Conservation (phyloP, 371 early-diverging fungal species). For the Syncephalis fuscata region DNA sequence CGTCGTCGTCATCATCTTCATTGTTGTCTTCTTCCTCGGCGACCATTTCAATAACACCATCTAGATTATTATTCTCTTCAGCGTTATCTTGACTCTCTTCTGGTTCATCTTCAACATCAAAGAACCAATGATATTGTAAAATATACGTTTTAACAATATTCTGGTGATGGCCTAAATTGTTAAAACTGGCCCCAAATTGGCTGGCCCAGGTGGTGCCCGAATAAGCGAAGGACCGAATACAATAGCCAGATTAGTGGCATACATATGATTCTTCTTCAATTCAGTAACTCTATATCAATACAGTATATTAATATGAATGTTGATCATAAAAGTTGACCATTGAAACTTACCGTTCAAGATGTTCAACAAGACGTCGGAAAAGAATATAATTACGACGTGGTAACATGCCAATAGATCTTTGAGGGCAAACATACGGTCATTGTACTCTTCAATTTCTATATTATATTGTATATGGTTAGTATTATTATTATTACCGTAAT, state of each 20-base stretch:
- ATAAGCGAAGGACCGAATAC: constrained; percentile 74
- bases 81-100: neutral
- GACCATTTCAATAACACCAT: too few species aligned
- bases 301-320: neutral
- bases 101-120: constrained; percentile 41
- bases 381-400: constrained; percentile 49
- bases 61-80: too few species aligned
- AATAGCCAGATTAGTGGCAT: constrained; percentile 68
- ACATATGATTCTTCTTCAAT: constrained; percentile 73
- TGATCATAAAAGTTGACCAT: neutral
- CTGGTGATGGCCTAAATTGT: constrained; percentile 63
- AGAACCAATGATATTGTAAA: constrained; percentile 67
- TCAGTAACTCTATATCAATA: constrained; percentile 41
- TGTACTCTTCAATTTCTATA: constrained; percentile 49
- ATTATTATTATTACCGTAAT: neutral
- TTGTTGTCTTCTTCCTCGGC: too few species aligned
- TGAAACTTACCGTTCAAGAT: constrained; percentile 39
- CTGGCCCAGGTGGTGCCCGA: constrained; percentile 53
- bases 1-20: too few species aligned
- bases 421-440: constrained; percentile 58
- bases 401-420: constrained; percentile 48
- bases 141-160: constrained; percentile 66
- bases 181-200: constrained; percentile 57
- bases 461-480: neutral
- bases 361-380: constrained; percentile 55